Percentiles rank a stretch among this genome's conserved stretches.
These are phyloP conservation scores for Tulasnella sp. DNA, from an alignment of 768 basidiomycete genomes.

Conservation along the genomic window DNA sequence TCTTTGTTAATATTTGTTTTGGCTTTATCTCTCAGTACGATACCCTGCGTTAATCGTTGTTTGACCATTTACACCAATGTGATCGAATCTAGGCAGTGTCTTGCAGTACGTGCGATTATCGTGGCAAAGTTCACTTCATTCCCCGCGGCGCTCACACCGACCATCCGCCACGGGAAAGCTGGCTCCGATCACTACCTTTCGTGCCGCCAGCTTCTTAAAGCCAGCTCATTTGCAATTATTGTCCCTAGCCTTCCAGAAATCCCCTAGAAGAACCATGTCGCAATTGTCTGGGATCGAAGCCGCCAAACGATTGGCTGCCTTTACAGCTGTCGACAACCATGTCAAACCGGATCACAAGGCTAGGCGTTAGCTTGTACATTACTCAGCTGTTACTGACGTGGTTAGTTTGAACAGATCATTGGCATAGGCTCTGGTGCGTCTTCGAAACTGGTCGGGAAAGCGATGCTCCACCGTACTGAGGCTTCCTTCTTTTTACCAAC, in stretches of 20 bases:
- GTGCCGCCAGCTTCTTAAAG: neutral
- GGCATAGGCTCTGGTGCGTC: conserved; percentile 71
- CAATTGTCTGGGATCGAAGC: conserved; percentile 42
- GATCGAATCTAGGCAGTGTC: too few relatives aligned
- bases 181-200: neutral
- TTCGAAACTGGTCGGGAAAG: conserved; percentile 12
- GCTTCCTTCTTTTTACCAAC: neutral
- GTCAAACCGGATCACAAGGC: conserved; percentile 74
- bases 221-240: neutral
- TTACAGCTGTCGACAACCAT: conserved; percentile 85
- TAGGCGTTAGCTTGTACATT: conserved; percentile 17
- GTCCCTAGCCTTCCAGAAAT: neutral
- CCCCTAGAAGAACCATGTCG: neutral
- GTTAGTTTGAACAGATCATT: conserved; percentile 46
- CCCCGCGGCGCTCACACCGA: too few relatives aligned
- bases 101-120: too few relatives aligned
- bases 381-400: conserved; percentile 6
- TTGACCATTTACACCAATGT: too few relatives aligned
- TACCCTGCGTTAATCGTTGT: too few relatives aligned
- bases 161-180: too few relatives aligned
- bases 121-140: too few relatives aligned
- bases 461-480: neutral
- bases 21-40: too few relatives aligned
- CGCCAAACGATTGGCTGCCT: conserved; percentile 84
- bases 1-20: too few relatives aligned